Percentiles rank a stretch among this genome's conserved stretches.
Conservation (phyloP, 306 rosid genomes). For the Citrullus mucosospermus region DNA sequence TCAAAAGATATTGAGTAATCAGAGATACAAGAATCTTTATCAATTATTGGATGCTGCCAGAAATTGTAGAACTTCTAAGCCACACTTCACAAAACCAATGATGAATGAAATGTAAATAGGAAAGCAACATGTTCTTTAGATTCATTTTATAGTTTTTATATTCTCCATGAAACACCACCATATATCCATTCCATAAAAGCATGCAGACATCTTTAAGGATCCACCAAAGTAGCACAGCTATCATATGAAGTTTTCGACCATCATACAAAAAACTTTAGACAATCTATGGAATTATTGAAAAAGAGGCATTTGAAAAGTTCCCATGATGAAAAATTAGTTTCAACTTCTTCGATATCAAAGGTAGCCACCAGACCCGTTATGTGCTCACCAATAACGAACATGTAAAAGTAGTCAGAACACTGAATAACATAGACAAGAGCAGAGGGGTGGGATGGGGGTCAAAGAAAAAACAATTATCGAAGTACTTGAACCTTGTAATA, state of each 20-base stretch:
- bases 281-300: not conserved
- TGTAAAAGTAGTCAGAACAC: not conserved
- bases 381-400: not conserved
- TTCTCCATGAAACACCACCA: not conserved
- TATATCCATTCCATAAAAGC: not conserved
- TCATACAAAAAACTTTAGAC: not conserved
- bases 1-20: not conserved
- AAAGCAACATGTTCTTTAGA: not conserved
- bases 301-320: not conserved
- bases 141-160: not conserved
- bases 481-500: conserved; percentile 35
- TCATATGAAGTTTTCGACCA: not conserved
- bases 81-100: not conserved
- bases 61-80: not conserved
- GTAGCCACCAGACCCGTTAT: not conserved
- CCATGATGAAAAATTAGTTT: not conserved
- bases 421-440: not conserved
- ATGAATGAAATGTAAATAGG: not conserved
- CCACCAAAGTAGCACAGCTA: not conserved
- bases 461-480: not conserved
- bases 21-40: not conserved
- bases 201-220: not conserved
- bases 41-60: not conserved
- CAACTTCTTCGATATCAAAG: not conserved
- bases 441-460: not conserved